phyloP scores from a whole-genome alignment of 2,329 filamentous ascomycete species.

The Sporothrix humicola region DNA sequence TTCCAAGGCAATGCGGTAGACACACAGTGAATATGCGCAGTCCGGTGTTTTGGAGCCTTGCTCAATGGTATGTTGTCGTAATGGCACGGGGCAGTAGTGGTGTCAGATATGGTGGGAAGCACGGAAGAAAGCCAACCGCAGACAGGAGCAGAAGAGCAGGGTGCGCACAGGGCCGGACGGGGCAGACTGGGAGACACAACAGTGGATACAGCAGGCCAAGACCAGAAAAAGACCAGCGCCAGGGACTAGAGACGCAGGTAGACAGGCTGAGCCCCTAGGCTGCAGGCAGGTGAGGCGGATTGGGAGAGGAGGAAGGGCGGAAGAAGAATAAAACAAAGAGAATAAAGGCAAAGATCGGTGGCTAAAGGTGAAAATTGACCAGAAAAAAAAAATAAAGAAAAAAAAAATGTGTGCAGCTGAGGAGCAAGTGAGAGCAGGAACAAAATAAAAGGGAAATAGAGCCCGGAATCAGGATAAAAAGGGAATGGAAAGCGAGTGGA shows the following conservation, averaged over 20 bases:
- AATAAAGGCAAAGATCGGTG: background rate
- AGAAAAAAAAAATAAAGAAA: constrained; percentile 10
- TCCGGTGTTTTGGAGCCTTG: constrained; percentile 32
- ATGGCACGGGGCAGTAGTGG: constrained; percentile 28
- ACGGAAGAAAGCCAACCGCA: constrained; percentile 32
- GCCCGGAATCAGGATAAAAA: constrained; percentile 14
- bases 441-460: constrained; percentile 16
- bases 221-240: background rate
- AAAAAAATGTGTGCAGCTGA: background rate
- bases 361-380: too few species aligned
- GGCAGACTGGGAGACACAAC: constrained; percentile 22
- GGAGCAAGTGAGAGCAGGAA: background rate
- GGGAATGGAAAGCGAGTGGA: constrained; percentile 25
- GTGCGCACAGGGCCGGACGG: constrained; percentile 13
- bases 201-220: constrained; percentile 33
- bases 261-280: constrained; percentile 30
- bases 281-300: constrained; percentile 31
- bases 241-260: constrained; percentile 22
- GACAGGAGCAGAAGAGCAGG: constrained; percentile 11
- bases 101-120: constrained; percentile 33
- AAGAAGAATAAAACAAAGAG: background rate
- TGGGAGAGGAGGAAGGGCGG: background rate
- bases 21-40: constrained; percentile 19
- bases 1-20: constrained; percentile 24
- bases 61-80: constrained; percentile 26